Base-by-base conservation (phyloP, 2,329 filamentous ascomycete genomes). In the Colletotrichum sp. region DNA sequence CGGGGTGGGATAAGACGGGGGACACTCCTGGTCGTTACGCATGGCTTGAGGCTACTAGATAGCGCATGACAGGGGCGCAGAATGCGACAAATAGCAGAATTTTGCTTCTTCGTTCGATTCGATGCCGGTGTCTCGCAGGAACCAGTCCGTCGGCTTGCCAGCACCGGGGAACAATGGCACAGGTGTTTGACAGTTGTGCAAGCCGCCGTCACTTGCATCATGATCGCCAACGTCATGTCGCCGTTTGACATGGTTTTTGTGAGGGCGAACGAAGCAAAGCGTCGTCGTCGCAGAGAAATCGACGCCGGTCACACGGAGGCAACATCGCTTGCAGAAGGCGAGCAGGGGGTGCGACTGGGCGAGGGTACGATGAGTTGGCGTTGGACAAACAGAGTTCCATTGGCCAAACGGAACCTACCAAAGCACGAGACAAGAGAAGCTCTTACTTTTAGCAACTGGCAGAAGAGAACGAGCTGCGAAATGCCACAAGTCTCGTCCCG, bases 21-120 rank as follows among this genome's bases (percentile, higher is more conserved):
- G 59, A 62, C 59, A 34, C 70, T 76, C 70, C 70, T 76, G 65
- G 74, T 74, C 71, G 59, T 73, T 76, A 65, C 70, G 66, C 34
- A 39, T 76, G 74, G 74, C 74, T 76, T 76, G 59, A 28, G 28
- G 60, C 71, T 74, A 76, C 44, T 3, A 21, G 44, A 52, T 52
- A 52, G 44, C 44, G 44, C 44, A 21, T 52, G 44, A 52, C 44
- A 52, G n/a, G 44, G 44, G 44, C 44, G 44, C 44, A 52, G n/a
- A 52, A 21, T 52, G 10, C 44, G 10, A 52, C 10, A 52, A 52
- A 21, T 52, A 52, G 44, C 44, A 52, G 39, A 49, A 13, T 52
- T 21, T 49, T 52, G n/a, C 49, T 44, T 57, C 13, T 18, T 28
- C 15, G 18, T 49, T 57, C 44, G 44, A 62, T 60, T 69, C 36